Percentiles rank a stretch among this genome's conserved stretches.
Evolutionary conservation across 2,329 filamentous ascomycete species (phyloP).

Genomic region (Phaeosphaeriaceae sp.): DNA sequence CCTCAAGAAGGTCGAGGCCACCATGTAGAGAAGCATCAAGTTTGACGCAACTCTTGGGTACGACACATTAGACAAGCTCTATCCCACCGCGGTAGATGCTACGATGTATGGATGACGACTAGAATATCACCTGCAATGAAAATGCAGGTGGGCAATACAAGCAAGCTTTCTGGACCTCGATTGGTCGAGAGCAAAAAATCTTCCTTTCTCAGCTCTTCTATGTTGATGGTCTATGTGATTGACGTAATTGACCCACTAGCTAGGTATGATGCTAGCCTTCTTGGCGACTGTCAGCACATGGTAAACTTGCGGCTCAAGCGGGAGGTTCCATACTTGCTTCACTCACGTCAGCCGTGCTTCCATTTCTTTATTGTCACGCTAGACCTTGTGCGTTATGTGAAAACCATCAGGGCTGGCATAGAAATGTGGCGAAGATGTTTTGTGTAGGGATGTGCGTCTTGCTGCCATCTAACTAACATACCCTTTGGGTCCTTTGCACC

Average conservation of each 20-base stretch:
- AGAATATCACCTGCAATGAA: constrained; percentile 17
- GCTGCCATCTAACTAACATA: no score
- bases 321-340: no score
- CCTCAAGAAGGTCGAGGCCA: constrained; percentile 56
- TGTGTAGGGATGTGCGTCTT: no score
- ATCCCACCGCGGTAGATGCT: constrained; percentile 16
- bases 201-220: neutral
- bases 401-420: neutral
- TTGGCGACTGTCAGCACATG: no score
- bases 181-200: neutral
- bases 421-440: no score
- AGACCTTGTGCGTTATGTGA: no score
- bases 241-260: neutral
- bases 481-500: no score
- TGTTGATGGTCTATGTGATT: neutral
- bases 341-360: no score
- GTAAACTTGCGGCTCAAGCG: no score
- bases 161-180: constrained; percentile 15
- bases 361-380: no score
- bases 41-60: neutral
- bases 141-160: constrained; percentile 25
- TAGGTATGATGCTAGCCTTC: no score
- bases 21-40: constrained; percentile 32
- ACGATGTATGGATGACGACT: constrained; percentile 28
- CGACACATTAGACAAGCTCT: constrained; percentile 21